Evolutionary conservation across 768 basidiomycete species (phyloP).

Genomic region (Tremella fuciformis): DNA sequence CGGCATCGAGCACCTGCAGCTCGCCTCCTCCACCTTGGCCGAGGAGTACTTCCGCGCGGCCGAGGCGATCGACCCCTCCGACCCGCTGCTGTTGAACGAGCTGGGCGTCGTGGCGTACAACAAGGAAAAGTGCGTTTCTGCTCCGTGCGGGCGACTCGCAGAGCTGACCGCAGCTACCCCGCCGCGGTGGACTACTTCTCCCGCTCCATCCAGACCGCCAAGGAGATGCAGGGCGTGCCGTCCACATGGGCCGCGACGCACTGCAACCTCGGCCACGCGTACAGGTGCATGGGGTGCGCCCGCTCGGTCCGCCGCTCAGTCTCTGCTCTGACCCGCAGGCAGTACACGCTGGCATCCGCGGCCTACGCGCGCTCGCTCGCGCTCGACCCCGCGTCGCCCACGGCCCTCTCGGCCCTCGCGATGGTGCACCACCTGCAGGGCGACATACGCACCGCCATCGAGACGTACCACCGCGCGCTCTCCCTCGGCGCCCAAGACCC

Average conservation of each 20-base stretch:
- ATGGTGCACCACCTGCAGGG: conserved; percentile 76
- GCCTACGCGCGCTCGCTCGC: conserved; percentile 78
- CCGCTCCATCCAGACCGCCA: conserved; percentile 72
- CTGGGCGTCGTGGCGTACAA: conserved; percentile 88
- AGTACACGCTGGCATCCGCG: conserved; percentile 62
- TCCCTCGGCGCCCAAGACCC: conserved; percentile 47
- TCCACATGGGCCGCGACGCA: conserved; percentile 84
- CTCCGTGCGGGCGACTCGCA: neutral
- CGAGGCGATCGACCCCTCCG: conserved; percentile 71
- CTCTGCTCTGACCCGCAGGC: conserved; percentile 13
- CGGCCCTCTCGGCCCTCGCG: conserved; percentile 83
- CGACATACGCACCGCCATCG: conserved; percentile 73
- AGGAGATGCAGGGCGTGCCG: conserved; percentile 79
- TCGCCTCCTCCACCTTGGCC: conserved; percentile 76
- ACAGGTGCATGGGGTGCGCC: conserved; percentile 73
- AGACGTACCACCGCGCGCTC: conserved; percentile 86
- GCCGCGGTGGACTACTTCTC: conserved; percentile 69
- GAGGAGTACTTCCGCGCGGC: conserved; percentile 86
- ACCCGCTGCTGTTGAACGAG: conserved; percentile 88
- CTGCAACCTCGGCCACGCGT: conserved; percentile 86
- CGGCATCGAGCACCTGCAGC: conserved; percentile 94
- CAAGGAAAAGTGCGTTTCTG: conserved; percentile 63
- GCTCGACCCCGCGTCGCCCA: conserved; percentile 77
- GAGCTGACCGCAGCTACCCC: conserved; percentile 61
- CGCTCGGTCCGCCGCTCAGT: neutral